phyloP scores from a whole-genome alignment of 345 rosid species.

The Euphorbia pulcherrima region DNA sequence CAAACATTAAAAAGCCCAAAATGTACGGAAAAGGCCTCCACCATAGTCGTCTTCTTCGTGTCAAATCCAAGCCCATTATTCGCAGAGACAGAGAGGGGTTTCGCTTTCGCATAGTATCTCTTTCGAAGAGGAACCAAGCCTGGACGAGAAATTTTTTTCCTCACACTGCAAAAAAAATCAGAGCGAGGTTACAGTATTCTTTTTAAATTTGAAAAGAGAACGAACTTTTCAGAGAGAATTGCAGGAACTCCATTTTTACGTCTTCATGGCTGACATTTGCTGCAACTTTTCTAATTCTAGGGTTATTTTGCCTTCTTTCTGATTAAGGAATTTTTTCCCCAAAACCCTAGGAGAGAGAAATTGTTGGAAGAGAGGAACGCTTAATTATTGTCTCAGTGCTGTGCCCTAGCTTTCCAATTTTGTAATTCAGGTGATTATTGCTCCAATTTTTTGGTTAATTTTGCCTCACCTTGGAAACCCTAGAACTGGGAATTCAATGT shows the following conservation, averaged over 20 bases:
- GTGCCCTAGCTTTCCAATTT: conserved; percentile 18
- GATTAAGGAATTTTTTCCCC: conserved; percentile 7
- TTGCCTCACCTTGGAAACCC: conserved; percentile 10
- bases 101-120: conserved; percentile 15
- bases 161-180: neutral
- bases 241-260: conserved; percentile 7
- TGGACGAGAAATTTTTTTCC: neutral
- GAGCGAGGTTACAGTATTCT: conserved; percentile 7
- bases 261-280: conserved; percentile 19
- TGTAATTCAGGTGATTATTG: conserved; percentile 24
- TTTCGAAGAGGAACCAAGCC: conserved; percentile 8
- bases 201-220: neutral
- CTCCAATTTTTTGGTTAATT: neutral
- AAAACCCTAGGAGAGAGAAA: conserved; percentile 28
- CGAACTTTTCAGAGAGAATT: conserved; percentile 2
- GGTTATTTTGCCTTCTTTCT: conserved; percentile 6
- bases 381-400: conserved; percentile 2
- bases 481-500: conserved; percentile 16
- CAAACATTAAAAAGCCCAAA: conserved; percentile 7
- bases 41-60: conserved; percentile 18
- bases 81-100: conserved; percentile 7
- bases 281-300: conserved; percentile 2
- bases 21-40: neutral
- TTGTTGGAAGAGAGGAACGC: conserved; percentile 1
- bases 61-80: conserved; percentile 11